These are phyloP conservation scores for Crithidia bombi DNA, from an alignment of 208 protist genomes.

Conservation along the genomic window DNA sequence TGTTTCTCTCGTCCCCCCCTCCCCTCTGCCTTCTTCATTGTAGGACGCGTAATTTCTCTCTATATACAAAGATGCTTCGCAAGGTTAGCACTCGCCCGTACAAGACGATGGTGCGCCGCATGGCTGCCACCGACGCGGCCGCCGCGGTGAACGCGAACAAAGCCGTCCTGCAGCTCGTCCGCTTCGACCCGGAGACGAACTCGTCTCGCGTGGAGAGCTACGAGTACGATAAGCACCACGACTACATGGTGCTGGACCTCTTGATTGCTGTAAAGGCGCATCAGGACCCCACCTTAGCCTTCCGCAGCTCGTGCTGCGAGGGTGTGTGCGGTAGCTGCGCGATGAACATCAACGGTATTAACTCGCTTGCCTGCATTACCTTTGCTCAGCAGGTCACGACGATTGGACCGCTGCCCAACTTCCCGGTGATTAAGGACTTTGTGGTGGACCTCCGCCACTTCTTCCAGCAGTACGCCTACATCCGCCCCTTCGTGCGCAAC, in stretches of 20 bases:
- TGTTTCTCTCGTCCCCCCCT: background rate
- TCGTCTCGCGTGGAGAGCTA: slow-evolving; percentile 86
- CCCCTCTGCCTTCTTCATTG: no score
- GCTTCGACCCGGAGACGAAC: slow-evolving; percentile 90
- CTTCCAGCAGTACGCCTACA: slow-evolving; percentile 92
- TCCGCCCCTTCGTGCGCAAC: slow-evolving; percentile 91
- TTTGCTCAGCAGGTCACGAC: slow-evolving; percentile 86
- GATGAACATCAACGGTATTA: slow-evolving; percentile 95
- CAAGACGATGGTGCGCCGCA: slow-evolving; percentile 82
- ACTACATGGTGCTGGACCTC: slow-evolving; percentile 93
- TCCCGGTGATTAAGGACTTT: slow-evolving; percentile 93
- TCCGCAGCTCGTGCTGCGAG: slow-evolving; percentile 92
- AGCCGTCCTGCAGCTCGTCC: slow-evolving; percentile 83
- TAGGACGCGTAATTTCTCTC: no score
- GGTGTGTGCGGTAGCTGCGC: slow-evolving; percentile 94
- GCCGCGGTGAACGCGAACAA: slow-evolving; percentile 40
- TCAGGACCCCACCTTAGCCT: slow-evolving; percentile 91
- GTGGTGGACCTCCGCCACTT: slow-evolving; percentile 92
- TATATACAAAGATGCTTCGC: slow-evolving; percentile 58
- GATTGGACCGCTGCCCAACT: slow-evolving; percentile 88
- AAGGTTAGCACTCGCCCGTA: slow-evolving; percentile 69
- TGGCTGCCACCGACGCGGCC: slow-evolving; percentile 59
- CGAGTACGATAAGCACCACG: slow-evolving; percentile 91
- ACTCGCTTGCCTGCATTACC: slow-evolving; percentile 92
- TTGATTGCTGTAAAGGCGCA: slow-evolving; percentile 92